Conservation (phyloP, 176 grass and related monocot genomes). For the Chloris gayana region DNA sequence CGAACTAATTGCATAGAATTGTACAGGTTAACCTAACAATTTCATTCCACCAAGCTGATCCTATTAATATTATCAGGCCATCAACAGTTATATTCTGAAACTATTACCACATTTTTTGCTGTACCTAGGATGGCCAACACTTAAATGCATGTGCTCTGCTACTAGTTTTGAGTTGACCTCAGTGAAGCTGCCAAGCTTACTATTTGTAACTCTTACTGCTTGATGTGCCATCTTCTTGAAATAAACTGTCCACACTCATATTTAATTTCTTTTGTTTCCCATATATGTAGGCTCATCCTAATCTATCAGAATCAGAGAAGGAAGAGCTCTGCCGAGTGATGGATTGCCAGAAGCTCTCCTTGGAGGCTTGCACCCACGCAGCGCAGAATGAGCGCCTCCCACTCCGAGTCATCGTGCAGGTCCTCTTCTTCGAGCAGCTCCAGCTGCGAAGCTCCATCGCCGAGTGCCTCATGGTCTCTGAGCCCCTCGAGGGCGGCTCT, state of each 20-base stretch:
- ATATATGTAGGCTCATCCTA: constrained; percentile 57
- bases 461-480: constrained; percentile 66
- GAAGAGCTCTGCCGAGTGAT: constrained; percentile 75
- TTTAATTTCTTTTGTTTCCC: not conserved
- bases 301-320: constrained; percentile 59
- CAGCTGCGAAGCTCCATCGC: constrained; percentile 73
- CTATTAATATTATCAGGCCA: constrained; percentile 1
- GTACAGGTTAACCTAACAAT: not conserved
- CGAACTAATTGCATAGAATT: not conserved
- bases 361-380: constrained; percentile 81
- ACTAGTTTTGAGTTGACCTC: not conserved
- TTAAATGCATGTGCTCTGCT: not conserved
- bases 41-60: not conserved
- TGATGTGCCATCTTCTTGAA: not conserved
- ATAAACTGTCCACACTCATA: not conserved
- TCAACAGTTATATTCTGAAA: not conserved
- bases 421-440: constrained; percentile 94
- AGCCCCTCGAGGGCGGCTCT: constrained; percentile 55
- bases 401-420: constrained; percentile 66
- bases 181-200: not conserved
- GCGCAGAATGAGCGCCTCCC: constrained; percentile 82
- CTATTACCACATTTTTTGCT: not conserved
- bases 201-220: not conserved
- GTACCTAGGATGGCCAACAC: no score
- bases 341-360: constrained; percentile 87